Base-by-base conservation (phyloP, 179 eudicot species). In the Beta lomatogona region DNA sequence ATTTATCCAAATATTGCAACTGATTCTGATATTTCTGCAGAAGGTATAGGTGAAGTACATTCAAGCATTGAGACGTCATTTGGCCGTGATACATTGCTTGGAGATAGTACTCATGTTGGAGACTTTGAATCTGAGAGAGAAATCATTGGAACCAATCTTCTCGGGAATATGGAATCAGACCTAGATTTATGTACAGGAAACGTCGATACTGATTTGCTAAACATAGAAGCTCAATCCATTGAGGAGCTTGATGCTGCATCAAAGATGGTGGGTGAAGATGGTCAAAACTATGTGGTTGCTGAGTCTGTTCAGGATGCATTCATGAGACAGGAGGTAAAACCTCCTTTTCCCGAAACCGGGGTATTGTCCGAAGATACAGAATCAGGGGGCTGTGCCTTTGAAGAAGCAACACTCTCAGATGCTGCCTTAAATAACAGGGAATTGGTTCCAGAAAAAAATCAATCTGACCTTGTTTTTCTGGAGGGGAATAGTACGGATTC, bases 171-270 rank as follows among this genome's bases (percentile, higher is more conserved):
- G 31, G 70, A 76, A 77, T 70, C 86, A 48, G 59, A 71, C 48
- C 61, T 63, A 69, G 86, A 53, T 84, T 82, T 75, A 85, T 68
- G 44, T 25, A 18, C 58, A 50, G 82, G 78, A 77, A 31, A 73
- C 77, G 52, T n/a, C 54, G 53, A 50, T 79, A 73, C 71, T 70
- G 86, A 78, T 16, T 73, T 88, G 81, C 77, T 67, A 45, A 80
- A 7, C 63, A 63, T 77, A 45, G 91, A 88, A 85, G 88, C 89
- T 76, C 84, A 77, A 45, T 85, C 82, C 70, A 57, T 83, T 75
- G 82, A 84, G 76, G 87, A 82, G 76, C 57, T 79, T 36, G 80
- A 87, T 75, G 73, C 28, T 78, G 86, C 73, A 48, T 84, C 83
- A 58, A 73, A 36, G 78, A 71, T 78, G 50, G 69, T 79, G 22